A percentile compares a stretch with the other conserved stretches of the same genome.
Conservation (phyloP, 768 basidiomycete species). For the Amanita thiersii region DNA sequence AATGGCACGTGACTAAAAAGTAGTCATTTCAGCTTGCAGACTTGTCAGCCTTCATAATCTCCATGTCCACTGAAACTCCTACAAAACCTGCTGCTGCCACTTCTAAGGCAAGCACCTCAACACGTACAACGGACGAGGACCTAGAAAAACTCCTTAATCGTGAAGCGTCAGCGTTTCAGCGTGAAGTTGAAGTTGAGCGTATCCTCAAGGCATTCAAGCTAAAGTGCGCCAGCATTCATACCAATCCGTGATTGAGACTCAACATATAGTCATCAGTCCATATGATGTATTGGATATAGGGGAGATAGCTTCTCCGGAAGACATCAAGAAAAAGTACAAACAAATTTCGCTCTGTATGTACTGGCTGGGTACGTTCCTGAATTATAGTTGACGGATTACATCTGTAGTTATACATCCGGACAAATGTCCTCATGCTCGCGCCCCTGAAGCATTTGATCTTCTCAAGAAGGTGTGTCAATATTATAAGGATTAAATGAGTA, state of each 20-base stretch:
- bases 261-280: no score
- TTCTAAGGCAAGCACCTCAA: constrained; percentile 6
- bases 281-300: constrained; percentile 90
- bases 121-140: constrained; percentile 36
- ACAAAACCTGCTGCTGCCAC: constrained; percentile 11
- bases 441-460: constrained; percentile 89
- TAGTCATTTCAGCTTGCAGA: no score
- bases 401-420: constrained; percentile 92
- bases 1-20: constrained; percentile 1
- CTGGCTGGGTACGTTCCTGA: neutral
- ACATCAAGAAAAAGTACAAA: constrained; percentile 84
- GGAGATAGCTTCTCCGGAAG: constrained; percentile 61
- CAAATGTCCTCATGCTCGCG: constrained; percentile 83
- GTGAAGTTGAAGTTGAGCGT: constrained; percentile 85
- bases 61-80: constrained; percentile 7
- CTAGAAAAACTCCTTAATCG: constrained; percentile 74
- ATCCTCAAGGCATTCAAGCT: constrained; percentile 94
- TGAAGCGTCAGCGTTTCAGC: constrained; percentile 79
- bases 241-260: neutral
- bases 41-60: no score
- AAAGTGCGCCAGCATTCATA: constrained; percentile 51
- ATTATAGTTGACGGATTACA: neutral
- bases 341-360: constrained; percentile 77
- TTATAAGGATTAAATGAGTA: neutral
- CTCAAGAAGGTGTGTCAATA: constrained; percentile 73